phyloP scores from a whole-genome alignment of 768 basidiomycete species.

The Amanita muscaria region DNA sequence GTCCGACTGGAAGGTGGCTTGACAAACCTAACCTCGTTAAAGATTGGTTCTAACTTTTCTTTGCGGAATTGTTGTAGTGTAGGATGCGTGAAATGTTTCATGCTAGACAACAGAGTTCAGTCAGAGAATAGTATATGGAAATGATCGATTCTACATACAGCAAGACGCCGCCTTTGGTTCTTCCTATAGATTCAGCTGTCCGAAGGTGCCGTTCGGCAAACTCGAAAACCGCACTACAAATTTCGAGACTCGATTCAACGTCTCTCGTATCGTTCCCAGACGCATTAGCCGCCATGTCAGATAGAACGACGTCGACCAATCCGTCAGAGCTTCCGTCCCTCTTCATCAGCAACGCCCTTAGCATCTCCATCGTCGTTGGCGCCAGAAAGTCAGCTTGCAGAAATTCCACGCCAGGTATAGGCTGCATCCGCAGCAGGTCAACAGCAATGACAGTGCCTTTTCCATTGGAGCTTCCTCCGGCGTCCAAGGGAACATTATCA shows the following conservation, averaged over 20 bases:
- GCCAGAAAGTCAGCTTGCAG: slow-evolving; percentile 76
- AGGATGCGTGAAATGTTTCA: slow-evolving; percentile 84
- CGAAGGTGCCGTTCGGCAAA: slow-evolving; percentile 54
- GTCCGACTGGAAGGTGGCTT: slow-evolving; percentile 80
- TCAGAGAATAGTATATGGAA: slow-evolving; percentile 6
- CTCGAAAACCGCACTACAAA: slow-evolving; percentile 64
- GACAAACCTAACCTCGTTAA: slow-evolving; percentile 54
- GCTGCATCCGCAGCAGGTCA: slow-evolving; percentile 66
- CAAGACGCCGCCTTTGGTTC: slow-evolving; percentile 41
- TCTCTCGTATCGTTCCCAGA: slow-evolving; percentile 65
- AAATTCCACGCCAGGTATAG: slow-evolving; percentile 64
- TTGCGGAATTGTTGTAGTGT: slow-evolving; percentile 55
- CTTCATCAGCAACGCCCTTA: slow-evolving; percentile 31
- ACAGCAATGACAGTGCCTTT: slow-evolving; percentile 53
- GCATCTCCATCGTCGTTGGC: slow-evolving; percentile 33
- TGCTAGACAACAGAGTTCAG: slow-evolving; percentile 29
- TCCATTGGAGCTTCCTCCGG: background rate
- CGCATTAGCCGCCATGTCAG: slow-evolving; percentile 85
- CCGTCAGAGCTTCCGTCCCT: slow-evolving; percentile 20
- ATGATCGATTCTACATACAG: slow-evolving; percentile 34
- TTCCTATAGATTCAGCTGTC: slow-evolving; percentile 32
- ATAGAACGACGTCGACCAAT: slow-evolving; percentile 73
- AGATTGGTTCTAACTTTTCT: slow-evolving; percentile 49
- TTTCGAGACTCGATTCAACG: slow-evolving; percentile 56
- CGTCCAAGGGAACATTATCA: background rate